These are phyloP conservation scores for Pisolithus marmoratus DNA, from an alignment of 768 basidiomycete genomes.

Conservation along the genomic window DNA sequence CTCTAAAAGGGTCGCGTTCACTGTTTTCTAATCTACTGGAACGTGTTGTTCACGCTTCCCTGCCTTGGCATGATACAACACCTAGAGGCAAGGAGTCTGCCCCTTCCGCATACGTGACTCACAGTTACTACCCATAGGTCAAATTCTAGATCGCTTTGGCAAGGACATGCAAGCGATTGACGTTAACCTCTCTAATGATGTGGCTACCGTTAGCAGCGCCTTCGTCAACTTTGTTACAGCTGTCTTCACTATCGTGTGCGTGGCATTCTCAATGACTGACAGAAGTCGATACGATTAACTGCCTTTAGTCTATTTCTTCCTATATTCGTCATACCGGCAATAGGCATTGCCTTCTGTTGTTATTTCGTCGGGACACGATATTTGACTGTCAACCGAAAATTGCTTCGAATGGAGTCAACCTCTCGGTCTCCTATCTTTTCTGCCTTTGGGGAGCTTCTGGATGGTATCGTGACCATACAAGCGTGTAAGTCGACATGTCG, in stretches of 20 bases:
- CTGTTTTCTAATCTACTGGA: conserved; percentile 51
- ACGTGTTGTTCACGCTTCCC: conserved; percentile 73
- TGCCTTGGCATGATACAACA: conserved; percentile 80
- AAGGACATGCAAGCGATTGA: conserved; percentile 90
- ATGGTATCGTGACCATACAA: conserved; percentile 89
- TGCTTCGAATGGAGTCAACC: conserved; percentile 89
- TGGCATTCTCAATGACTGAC: conserved; percentile 11
- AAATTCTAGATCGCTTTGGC: conserved; percentile 83
- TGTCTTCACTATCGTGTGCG: conserved; percentile 64
- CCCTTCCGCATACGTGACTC: not conserved
- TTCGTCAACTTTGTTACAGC: conserved; percentile 74
- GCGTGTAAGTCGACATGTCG: conserved; percentile 79
- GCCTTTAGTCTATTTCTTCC: conserved; percentile 63
- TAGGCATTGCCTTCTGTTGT: conserved; percentile 69
- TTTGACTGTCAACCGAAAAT: conserved; percentile 73
- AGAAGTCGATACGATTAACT: not conserved
- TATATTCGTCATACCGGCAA: conserved; percentile 72
- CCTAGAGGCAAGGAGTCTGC: conserved; percentile 50
- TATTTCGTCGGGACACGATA: conserved; percentile 65
- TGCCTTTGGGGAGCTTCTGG: conserved; percentile 75
- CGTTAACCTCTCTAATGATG: conserved; percentile 55
- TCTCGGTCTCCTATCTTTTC: conserved; percentile 80
- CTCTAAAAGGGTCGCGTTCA: conserved; percentile 29
- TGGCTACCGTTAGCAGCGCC: conserved; percentile 74
- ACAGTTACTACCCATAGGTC: conserved; percentile 38